Evolutionary conservation across 805 yeast species (phyloP), one percentile per base, ranked within the genome.

Genomic region (Alloascoidea hylecoeti): DNA sequence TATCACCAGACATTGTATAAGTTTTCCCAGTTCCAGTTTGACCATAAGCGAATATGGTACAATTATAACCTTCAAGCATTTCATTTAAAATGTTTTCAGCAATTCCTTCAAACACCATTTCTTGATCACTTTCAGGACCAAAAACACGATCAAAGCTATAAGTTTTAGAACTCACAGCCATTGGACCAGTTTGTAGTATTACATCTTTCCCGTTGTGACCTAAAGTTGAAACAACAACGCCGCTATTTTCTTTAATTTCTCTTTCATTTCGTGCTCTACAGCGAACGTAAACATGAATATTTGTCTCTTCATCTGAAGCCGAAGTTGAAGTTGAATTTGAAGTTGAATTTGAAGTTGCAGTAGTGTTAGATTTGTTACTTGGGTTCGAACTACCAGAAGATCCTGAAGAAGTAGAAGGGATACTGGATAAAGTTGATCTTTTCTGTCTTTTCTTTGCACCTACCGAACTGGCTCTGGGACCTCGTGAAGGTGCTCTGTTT

Each of bases 21-120:
- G 95, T 84, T 49, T 84, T 85, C 17, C 95, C 95, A 0, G 94
- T 81, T 1, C 95, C 92, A 0, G 95, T 85, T 67, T 84, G 94
- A 4, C 96, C 96, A 57, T 86, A 86, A 0, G 92, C 94, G 46
- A 85, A 64, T 18, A 84, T 68, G 0, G 95, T 80, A 46, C 86
- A 84, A 52, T 84, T 84, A 51, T 77, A 80, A 15, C 89, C 94
- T 38, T 66, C 60, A 41, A 85, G 58, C 42, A 85, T 68, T 44
- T 88, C 95, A 17, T 67, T 64, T 36, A 78, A 66, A 39, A 75
- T 55, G 9, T 78, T 78, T 23, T 67, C 59, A 0, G 88, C 94
- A 14, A 78, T 78, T 17, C 70, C 71, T 16, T 75, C 72, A 47
- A 77, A 86, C 1, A 86, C 53, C 30, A 66, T 58, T 35, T 64